Base-by-base conservation (phyloP, 169 alveolate genomes). In the Hepatocystis sp. region DNA sequence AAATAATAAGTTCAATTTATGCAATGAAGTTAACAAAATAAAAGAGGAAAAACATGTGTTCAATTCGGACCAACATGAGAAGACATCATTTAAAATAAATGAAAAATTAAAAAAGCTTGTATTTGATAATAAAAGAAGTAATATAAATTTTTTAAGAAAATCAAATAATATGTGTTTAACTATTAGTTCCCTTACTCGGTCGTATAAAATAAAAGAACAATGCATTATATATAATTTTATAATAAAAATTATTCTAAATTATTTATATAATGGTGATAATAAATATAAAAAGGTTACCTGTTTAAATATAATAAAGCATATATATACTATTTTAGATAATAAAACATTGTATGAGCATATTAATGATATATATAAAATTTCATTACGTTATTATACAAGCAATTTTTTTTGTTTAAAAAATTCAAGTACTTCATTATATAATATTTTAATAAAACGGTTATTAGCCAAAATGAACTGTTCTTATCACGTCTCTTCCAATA, bases 121-220 rank as follows among this genome's bases (percentile, higher is more conserved):
- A 11, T 49, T 63, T 34, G 89, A 64, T 49, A 55, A 53, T 21
- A 42, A 64, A 17, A 49, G 32, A 36, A 30, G 60, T 28, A 81
- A 81, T 40, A 63, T 52, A n/a, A 81, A 81, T 63, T 81, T 81
- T 63, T 53, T 81, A 42, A 61, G 89, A 61, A 81, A 81, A 44
- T 81, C 89, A 0, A 81, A 44, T 30, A 81, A 81, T 53, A 64
- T 81, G 52, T 81, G 89, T 27, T 66, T 81, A 81, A 84, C 89
- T 53, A 55, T 81, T 25, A 64, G 55, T 25, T 60, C 84, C 0
- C 63, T 81, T 17, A 67, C 67, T 17, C 60, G 63, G 21, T 60
- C 89, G 44, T 81, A 81, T 63, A 81, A 30, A 81, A 36, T 66
- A 42, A 81, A 81, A 63, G 89, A 81, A 28, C 89, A 81, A 55